Evolutionary conservation across 1,284 basidiomycete genomes (phyloP).

Genomic region (Puccinia coronata): DNA sequence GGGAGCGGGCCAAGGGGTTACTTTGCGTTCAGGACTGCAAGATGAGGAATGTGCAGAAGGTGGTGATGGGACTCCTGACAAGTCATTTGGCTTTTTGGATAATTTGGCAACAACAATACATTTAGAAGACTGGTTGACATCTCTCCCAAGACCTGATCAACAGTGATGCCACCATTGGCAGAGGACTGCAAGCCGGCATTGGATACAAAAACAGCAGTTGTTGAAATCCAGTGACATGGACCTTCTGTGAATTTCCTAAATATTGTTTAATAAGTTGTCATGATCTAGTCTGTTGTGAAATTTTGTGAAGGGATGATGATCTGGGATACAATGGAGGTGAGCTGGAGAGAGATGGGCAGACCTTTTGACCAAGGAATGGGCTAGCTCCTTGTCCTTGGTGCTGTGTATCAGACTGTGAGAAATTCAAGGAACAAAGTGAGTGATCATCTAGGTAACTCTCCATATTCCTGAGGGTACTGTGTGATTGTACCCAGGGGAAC

Average conservation of each 20-base stretch:
- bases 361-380: slow-evolving; percentile 88
- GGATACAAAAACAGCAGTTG: slow-evolving; percentile 79
- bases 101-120: no score
- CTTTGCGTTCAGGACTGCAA: slow-evolving; percentile 10
- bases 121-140: no score
- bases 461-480: no score
- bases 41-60: slow-evolving; percentile 4
- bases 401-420: slow-evolving; percentile 76
- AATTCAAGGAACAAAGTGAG: background rate
- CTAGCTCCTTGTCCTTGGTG: slow-evolving; percentile 85
- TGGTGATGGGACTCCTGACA: background rate
- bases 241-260: slow-evolving; percentile 92
- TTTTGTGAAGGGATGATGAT: no score
- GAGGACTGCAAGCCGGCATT: slow-evolving; percentile 68
- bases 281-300: background rate
- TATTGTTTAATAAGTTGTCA: background rate
- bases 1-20: background rate
- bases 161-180: slow-evolving; percentile 91
- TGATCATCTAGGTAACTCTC: background rate
- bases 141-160: slow-evolving; percentile 98
- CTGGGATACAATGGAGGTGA: background rate
- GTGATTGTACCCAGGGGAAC: no score
- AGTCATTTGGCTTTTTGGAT: slow-evolving; percentile 4
- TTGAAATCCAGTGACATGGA: slow-evolving; percentile 90
- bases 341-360: slow-evolving; percentile 59